phyloP scores from a whole-genome alignment of 805 yeast species.

The Saturnispora saitoi region DNA sequence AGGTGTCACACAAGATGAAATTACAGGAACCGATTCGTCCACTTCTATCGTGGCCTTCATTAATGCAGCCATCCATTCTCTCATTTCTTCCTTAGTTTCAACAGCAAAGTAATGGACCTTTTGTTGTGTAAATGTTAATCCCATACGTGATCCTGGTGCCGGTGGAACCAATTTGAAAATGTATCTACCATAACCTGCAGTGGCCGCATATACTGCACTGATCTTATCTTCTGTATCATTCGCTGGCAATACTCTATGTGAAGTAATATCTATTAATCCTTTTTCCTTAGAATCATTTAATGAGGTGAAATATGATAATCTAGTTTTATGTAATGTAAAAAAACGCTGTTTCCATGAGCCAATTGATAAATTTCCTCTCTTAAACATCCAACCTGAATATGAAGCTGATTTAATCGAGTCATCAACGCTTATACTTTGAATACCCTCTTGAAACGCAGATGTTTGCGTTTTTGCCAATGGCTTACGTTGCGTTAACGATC shows the following conservation, averaged over 20 bases:
- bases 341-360: conserved; percentile 89
- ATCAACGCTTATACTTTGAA: conserved; percentile 62
- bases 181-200: conserved; percentile 88
- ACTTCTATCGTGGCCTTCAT: conserved; percentile 95
- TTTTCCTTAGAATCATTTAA: conserved; percentile 75
- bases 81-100: conserved; percentile 83
- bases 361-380: conserved; percentile 74
- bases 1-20: conserved; percentile 91
- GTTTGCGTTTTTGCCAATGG: conserved; percentile 47
- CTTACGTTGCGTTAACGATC: conserved; percentile 35
- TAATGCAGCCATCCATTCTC: conserved; percentile 89
- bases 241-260: conserved; percentile 83
- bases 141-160: conserved; percentile 93
- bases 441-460: conserved; percentile 83
- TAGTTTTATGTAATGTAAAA: conserved; percentile 84
- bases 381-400: conserved; percentile 92
- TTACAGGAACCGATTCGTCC: conserved; percentile 86
- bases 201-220: conserved; percentile 81
- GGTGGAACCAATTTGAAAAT: conserved; percentile 94
- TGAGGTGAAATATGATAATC: conserved; percentile 79
- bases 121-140: conserved; percentile 92
- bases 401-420: conserved; percentile 71
- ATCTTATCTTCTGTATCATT: conserved; percentile 67
- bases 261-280: conserved; percentile 92
- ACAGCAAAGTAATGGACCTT: conserved; percentile 95